A percentile compares a stretch with the other conserved stretches of the same genome.
Evolutionary conservation across 257 asterid species (phyloP).

Genomic region (Plectranthus barbatus): DNA sequence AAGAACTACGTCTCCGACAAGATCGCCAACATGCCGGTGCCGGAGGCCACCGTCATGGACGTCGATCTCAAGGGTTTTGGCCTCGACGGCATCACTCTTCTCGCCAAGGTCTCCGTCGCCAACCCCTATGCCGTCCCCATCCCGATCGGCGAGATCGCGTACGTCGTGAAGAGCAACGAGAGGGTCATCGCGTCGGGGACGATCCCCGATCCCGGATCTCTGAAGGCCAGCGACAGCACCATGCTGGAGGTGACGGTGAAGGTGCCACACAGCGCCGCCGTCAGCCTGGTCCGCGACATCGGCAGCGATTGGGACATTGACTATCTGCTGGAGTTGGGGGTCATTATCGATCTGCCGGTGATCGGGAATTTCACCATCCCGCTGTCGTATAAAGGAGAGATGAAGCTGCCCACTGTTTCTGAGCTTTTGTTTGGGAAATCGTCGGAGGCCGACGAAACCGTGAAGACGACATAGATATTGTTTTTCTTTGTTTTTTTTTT

Average conservation of each 20-base stretch:
- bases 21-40: slow-evolving; percentile 38
- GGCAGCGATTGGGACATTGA: slow-evolving; percentile 80
- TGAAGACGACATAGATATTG: not conserved
- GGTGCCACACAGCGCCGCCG: slow-evolving; percentile 56
- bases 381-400: slow-evolving; percentile 48
- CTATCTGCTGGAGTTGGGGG: slow-evolving; percentile 41
- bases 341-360: slow-evolving; percentile 55
- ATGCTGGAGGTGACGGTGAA: slow-evolving; percentile 45
- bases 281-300: slow-evolving; percentile 48
- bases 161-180: slow-evolving; percentile 39
- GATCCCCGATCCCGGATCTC: slow-evolving; percentile 71
- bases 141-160: slow-evolving; percentile 60
- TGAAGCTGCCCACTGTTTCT: slow-evolving; percentile 62
- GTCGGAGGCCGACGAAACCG: not conserved
- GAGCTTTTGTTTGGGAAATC: slow-evolving; percentile 31
- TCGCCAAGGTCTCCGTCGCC: slow-evolving; percentile 46
- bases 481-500: not conserved
- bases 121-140: slow-evolving; percentile 59
- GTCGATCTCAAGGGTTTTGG: slow-evolving; percentile 50
- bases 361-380: slow-evolving; percentile 59
- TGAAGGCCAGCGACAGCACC: slow-evolving; percentile 44
- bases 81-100: slow-evolving; percentile 38
- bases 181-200: slow-evolving; percentile 44
- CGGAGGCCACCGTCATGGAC: slow-evolving; percentile 52
- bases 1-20: slow-evolving; percentile 42